Base-by-base conservation (phyloP, 305 asterid genomes). In the Fraxinus platypoda region DNA sequence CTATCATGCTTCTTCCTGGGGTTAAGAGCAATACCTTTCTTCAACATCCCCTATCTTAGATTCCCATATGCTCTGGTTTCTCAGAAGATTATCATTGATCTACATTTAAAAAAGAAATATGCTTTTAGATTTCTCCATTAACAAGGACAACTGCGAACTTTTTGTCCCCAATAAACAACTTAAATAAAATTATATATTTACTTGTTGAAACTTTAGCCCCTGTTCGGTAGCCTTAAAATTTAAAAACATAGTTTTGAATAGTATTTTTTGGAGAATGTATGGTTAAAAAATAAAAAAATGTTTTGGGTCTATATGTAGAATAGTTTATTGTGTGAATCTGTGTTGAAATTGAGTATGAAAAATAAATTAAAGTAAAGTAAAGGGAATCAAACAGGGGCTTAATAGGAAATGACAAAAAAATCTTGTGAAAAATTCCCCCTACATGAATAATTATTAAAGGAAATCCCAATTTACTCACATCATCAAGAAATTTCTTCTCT, bases 81-180 rank as follows among this genome's bases (percentile, higher is more conserved):
- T 92, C 73, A 76, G 31, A 83, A 95, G 97, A 88, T 95, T 94
- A 52, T 93, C 98, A 88, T 92, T 88, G 87, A 95, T 93, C 99
- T 95, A 85, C 84, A 75, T 66, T 78, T 78, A 76, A 62, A 87
- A 80, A 84, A 78, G 72, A 72, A 75, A 81, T 79, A 78, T 0
- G 33, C 49, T 41, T 84, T 66, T 66, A 62, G 30, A 37, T 17
- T 76, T 71, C 78, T 52, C 78, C 57, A 8, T 76, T 26, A 70
- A 54, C 17, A 23, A 64, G 73, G 37, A 28, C 11, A 68, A 30
- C 75, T 68, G 17, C 12, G 21, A 64, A 68, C 21, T 30, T 68
- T 66, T 66, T 9, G 5, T 11, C n/a, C 34, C 75, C 75, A 68
- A 30, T 26, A 68, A 35, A 25, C 6, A 28, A 81, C 30, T 31